These are phyloP conservation scores for Nemania sp. DNA, from an alignment of 2,329 filamentous ascomycete species.

Conservation along the genomic window DNA sequence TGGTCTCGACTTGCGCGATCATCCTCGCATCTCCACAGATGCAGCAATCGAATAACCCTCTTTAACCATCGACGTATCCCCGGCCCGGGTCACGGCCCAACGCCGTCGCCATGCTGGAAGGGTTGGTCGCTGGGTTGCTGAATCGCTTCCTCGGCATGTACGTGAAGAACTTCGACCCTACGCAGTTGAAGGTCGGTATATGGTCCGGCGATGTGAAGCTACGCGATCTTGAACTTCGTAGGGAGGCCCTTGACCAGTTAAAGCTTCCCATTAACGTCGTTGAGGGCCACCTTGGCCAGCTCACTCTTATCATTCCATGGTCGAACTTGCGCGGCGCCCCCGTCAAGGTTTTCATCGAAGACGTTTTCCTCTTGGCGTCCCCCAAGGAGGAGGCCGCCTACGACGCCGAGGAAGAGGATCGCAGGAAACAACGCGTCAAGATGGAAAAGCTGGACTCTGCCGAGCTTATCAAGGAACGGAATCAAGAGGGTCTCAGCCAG, in stretches of 20 bases:
- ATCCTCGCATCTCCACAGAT: conserved; percentile 44
- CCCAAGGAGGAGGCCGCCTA: conserved; percentile 96
- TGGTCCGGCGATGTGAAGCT: conserved; percentile 99
- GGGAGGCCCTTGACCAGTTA: conserved; percentile 96
- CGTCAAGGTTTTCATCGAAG: conserved; percentile 93
- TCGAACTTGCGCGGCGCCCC: conserved; percentile 95
- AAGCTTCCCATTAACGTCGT: conserved; percentile 96
- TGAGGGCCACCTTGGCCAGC: conserved; percentile 90
- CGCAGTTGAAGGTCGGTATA: conserved; percentile 97
- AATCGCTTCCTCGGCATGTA: conserved; percentile 99
- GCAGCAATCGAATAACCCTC: conserved; percentile 45
- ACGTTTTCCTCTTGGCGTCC: conserved; percentile 94
- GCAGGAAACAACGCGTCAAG: conserved; percentile 88
- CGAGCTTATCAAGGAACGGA: conserved; percentile 91
- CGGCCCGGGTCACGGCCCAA: conserved; percentile 78
- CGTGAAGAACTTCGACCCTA: conserved; percentile 98
- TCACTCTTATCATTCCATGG: conserved; percentile 96
- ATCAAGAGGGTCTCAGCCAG: conserved; percentile 89
- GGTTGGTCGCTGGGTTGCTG: conserved; percentile 93
- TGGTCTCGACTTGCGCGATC: conserved; percentile 2
- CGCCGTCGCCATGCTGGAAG: conserved; percentile 86
- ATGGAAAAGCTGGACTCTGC: conserved; percentile 99
- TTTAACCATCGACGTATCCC: conserved; percentile 55
- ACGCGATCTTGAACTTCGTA: conserved; percentile 88
- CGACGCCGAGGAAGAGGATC: conserved; percentile 91